Percentiles rank a stretch among this genome's conserved stretches.
Evolutionary conservation across 495 filamentous ascomycete species (phyloP).

Genomic region (Trichoderma reesei): DNA sequence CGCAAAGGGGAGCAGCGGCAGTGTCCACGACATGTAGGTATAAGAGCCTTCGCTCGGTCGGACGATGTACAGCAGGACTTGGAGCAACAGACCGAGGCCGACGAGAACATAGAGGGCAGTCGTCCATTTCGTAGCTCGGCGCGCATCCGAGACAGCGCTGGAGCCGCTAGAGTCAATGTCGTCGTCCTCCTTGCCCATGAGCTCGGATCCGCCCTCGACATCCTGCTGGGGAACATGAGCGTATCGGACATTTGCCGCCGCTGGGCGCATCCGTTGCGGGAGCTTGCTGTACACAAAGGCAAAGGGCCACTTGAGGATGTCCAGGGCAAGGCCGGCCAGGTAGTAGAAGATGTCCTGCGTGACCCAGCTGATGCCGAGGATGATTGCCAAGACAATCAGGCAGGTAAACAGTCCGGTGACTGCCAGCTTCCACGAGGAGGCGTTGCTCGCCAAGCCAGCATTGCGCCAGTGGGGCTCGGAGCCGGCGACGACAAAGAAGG

Average conservation of each 20-base stretch:
- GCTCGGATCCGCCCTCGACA: neutral
- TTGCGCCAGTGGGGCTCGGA: constrained; percentile 9
- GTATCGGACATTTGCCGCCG: neutral
- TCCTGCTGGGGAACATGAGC: constrained; percentile 6
- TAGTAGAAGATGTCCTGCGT: neutral
- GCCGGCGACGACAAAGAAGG: constrained; percentile 3
- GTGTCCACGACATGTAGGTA: constrained; percentile 9
- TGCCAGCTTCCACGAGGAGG: neutral
- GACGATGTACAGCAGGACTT: neutral
- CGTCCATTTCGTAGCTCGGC: neutral
- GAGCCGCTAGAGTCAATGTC: neutral
- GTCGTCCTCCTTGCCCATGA: constrained; percentile 7
- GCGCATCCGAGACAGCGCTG: neutral
- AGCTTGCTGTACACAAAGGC: neutral
- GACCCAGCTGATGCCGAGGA: neutral
- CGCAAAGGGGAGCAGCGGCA: neutral
- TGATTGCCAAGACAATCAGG: neutral
- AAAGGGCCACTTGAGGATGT: constrained; percentile 5
- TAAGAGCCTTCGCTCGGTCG: neutral
- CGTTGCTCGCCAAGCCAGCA: constrained; percentile 2
- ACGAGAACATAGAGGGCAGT: neutral
- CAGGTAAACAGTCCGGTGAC: neutral
- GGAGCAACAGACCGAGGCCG: neutral
- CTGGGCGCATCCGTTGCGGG: neutral
- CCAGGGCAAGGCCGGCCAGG: neutral